A percentile compares a stretch with the other conserved stretches of the same genome.
These are phyloP conservation scores for Fraxinus velutina DNA, from an alignment of 305 asterid genomes.

Conservation along the genomic window DNA sequence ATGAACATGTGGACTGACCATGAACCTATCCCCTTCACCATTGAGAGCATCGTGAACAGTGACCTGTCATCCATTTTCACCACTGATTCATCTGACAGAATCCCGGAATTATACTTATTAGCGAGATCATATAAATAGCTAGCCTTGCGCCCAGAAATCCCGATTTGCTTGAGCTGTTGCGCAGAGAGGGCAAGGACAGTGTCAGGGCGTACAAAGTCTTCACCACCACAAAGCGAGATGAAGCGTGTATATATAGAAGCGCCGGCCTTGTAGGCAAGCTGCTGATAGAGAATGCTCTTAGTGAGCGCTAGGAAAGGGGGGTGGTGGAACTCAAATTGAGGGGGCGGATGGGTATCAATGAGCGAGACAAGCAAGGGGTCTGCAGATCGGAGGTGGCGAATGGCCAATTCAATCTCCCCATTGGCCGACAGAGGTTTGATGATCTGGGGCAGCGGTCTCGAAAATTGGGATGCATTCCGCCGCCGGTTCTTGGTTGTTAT, in stretches of 20 bases:
- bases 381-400: conserved; percentile 56
- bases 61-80: conserved; percentile 94
- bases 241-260: conserved; percentile 76
- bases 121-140: conserved; percentile 81
- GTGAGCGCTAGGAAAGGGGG: conserved; percentile 71
- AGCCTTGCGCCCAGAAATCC: conserved; percentile 87
- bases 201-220: conserved; percentile 60
- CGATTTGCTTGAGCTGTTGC: conserved; percentile 85
- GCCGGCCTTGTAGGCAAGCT: conserved; percentile 85
- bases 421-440: conserved; percentile 64
- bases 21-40: conserved; percentile 97
- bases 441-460: conserved; percentile 52
- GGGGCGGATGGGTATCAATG: conserved; percentile 59
- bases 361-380: conserved; percentile 64
- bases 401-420: conserved; percentile 62
- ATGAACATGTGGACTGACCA: conserved; percentile 99
- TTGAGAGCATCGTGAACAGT: conserved; percentile 79
- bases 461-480: conserved; percentile 49
- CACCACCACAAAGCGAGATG: conserved; percentile 74
- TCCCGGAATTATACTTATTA: conserved; percentile 73
- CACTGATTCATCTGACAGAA: conserved; percentile 68
- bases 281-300: conserved; percentile 84
- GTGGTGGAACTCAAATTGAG: conserved; percentile 58
- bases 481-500: conserved; percentile 39
- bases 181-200: conserved; percentile 61